Percentiles rank a stretch among this genome's conserved stretches.
These are phyloP conservation scores for Cudoniella acicularis DNA, from an alignment of 495 filamentous ascomycete species.

Conservation along the genomic window DNA sequence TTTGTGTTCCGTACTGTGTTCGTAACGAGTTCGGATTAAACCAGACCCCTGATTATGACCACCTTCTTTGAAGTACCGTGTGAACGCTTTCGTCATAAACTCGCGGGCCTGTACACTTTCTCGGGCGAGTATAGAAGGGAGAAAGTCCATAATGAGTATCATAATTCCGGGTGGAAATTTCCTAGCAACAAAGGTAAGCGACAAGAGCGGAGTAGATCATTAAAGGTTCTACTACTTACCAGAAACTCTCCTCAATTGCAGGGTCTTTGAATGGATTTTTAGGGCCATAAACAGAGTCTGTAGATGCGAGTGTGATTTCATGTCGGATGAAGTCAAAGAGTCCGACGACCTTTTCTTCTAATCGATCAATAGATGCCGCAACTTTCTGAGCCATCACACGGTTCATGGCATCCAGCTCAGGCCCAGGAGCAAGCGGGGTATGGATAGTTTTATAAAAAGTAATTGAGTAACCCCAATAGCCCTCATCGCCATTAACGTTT, in stretches of 20 bases:
- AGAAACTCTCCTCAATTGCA: conserved; percentile 11
- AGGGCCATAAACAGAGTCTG: conserved; percentile 27
- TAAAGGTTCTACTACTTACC: too few species aligned
- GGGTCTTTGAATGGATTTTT: conserved; percentile 24
- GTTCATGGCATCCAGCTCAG: background rate
- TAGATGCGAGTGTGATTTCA: conserved; percentile 24
- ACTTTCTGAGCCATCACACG: background rate
- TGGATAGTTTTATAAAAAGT: background rate
- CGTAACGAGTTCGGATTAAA: background rate
- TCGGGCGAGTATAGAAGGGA: background rate
- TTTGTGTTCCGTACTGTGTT: background rate
- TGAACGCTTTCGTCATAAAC: background rate
- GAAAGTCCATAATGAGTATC: background rate
- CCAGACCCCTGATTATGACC: background rate
- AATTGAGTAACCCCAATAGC: conserved; percentile 11
- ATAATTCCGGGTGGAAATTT: background rate
- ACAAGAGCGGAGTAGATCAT: too few species aligned
- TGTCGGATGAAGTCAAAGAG: conserved; percentile 28
- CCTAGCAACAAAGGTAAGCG: background rate
- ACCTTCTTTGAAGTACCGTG: background rate
- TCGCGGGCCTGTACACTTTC: background rate
- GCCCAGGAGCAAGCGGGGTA: background rate
- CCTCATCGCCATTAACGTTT: conserved; percentile 16
- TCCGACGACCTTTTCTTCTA: conserved; percentile 1
- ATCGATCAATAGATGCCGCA: background rate